Base-by-base conservation (phyloP, 2,329 filamentous ascomycete genomes). In the Stachybotrys elegans region DNA sequence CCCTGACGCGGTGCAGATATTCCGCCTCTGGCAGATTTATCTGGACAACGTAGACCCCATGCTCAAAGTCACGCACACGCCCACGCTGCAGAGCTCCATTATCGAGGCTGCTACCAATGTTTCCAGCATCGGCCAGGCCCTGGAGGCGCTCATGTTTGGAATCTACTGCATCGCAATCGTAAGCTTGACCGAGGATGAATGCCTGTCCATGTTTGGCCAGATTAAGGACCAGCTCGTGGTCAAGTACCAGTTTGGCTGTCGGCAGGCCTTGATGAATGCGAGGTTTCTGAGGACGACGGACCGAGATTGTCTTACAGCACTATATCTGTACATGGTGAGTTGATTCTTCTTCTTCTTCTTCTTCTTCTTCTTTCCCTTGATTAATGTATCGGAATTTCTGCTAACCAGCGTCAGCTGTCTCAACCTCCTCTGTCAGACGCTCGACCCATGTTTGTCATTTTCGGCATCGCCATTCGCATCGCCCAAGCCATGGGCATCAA, bases 11-110 rank as follows among this genome's bases (percentile, higher is more conserved):
- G 60, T 65, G 2, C 63, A 71, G 0, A 70, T 75, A 6, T 72
- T 77, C 45, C 56, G 62, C 20, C 59, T 78, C 1, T 83, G 79
- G 78, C 77, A 82, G 53, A 60, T 72, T 1, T 83, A 77, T 48
- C 58, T 82, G 0, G 70, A 80, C 22, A 79, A 79, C 32, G 71
- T 82, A 41, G 68, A 83, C 48, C 78, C 79, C 0, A 50, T 83
- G 3, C 58, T 81, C n/a, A 81, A 79, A 42, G 65, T 82, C 27
- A 75, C 75, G 0, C 79, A 83, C 50, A 69, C 71, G 0, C 78
- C 79, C 0, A 79, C 59, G 2, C 53, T 82, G 0, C 78, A 83
- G 48, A 51, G 55, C 2, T 69, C 67, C 4, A 70, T 83, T 5
- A 67, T 81, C 12, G 69, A 78, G 16, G 75, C 73, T 1, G 63